Base-by-base conservation (phyloP, 2,329 filamentous ascomycete species). In the Aspergillus novofumigatus region DNA sequence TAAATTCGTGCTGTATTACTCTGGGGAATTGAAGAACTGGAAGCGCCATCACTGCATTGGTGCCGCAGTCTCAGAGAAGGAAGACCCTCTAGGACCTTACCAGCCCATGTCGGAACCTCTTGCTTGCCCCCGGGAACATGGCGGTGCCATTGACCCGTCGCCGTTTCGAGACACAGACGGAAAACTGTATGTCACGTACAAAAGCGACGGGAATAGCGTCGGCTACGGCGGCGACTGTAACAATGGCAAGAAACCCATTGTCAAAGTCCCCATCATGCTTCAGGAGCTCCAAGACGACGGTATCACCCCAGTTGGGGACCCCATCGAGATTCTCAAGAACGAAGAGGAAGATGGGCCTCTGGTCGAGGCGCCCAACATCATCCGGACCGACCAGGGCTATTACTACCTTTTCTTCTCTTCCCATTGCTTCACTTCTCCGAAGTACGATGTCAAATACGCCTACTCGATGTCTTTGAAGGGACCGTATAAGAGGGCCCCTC, bases 351-450 rank as follows among this genome's bases (percentile, higher is more conserved):
- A 88, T 59, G 80, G 84, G 0, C 83, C 84, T 8, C 72, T 87
- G 1, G 77, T 87, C 38, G 85, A 88, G 72, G 85, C 84, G 10
- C 85, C 85, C 0, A 75, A 76, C 53, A 70, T 84, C 45, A 64
- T 74, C 51, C 72, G 73, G 4, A 63, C 60, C 1, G 72, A 76
- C 9, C 41, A 66, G 11, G 69, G 67, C 21, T 70, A 75, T 14
- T 87, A 86, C 63, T 77, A 84, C 54, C 72, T 88, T 49, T 86
- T 86, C 69, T 88, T 81, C 71, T 84, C 81, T 62, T 82, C 79
- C 45, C 81, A 85, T 58, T 86, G 83, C 71, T 87, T 77, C 69
- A 77, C 77, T 2, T 77, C 79, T 8, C 69, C 79, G 5, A 65
- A 67, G 21, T 87, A 87, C 67, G 79, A 86, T 63, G 75, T 86